phyloP scores from a whole-genome alignment of 495 filamentous ascomycete species.

The Xylaria bambusicola region DNA sequence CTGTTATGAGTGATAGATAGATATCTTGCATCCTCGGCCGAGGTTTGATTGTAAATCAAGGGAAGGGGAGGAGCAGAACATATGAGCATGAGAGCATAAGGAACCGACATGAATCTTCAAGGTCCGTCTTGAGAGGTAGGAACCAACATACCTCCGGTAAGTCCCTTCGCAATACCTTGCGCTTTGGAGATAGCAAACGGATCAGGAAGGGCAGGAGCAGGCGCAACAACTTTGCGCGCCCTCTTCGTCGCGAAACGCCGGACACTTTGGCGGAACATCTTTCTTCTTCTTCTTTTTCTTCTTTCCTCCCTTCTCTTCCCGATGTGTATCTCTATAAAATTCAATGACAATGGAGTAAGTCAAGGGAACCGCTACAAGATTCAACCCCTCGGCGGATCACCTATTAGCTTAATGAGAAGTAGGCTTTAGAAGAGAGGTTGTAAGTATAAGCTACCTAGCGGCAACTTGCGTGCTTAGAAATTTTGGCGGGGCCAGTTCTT shows the following conservation, averaged over 20 bases:
- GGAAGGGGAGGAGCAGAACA: too few relatives aligned
- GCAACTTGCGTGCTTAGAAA: too few relatives aligned
- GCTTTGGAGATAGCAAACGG: slow-evolving; percentile 67
- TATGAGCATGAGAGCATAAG: background rate
- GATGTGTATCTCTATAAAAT: too few relatives aligned
- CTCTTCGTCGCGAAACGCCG: slow-evolving; percentile 55
- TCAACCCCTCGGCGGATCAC: too few relatives aligned
- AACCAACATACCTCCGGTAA: slow-evolving; percentile 73
- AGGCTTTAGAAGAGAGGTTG: background rate
- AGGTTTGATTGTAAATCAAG: too few relatives aligned
- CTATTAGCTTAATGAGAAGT: slow-evolving; percentile 8
- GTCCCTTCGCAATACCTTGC: slow-evolving; percentile 79
- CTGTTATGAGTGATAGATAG: too few relatives aligned
- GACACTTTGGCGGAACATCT: slow-evolving; percentile 56
- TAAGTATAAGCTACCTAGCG: too few relatives aligned
- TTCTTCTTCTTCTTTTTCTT: slow-evolving; percentile 4
- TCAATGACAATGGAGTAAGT: too few relatives aligned
- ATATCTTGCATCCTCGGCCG: too few relatives aligned
- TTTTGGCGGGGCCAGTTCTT: slow-evolving; percentile 21
- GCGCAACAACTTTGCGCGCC: slow-evolving; percentile 34
- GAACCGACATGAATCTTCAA: background rate
- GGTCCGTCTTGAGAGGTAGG: background rate
- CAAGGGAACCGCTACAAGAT: too few relatives aligned
- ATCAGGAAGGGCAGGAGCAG: slow-evolving; percentile 27
- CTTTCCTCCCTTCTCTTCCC: too few relatives aligned